Conservation (phyloP, 495 filamentous ascomycete genomes). For the Hypoxylon lienhwacheense region DNA sequence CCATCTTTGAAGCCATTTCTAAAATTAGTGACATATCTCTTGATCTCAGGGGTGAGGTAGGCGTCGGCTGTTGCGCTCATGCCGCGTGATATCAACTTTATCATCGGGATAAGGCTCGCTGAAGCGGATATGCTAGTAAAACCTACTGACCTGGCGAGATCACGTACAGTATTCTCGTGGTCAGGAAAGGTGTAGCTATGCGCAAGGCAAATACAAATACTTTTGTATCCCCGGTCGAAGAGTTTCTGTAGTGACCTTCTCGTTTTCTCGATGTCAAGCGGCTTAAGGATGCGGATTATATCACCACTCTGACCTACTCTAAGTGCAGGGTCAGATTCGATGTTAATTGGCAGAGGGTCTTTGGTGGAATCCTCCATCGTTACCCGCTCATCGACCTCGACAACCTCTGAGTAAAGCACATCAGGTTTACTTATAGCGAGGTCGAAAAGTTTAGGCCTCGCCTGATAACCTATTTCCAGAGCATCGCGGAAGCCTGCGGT, state of each 20-base stretch:
- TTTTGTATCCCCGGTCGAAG: conserved; percentile 29
- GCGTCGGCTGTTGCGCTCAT: conserved; percentile 40
- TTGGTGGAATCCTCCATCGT: conserved; percentile 53
- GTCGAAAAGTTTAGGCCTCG: conserved; percentile 79
- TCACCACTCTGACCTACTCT: conserved; percentile 24
- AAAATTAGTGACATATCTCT: conserved; percentile 38
- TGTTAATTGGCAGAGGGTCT: conserved; percentile 20
- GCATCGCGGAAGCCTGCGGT: conserved; percentile 66
- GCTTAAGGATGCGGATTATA: conserved; percentile 27
- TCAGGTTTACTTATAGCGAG: conserved; percentile 76
- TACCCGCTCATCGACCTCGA: conserved; percentile 79
- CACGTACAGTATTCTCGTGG: conserved; percentile 46
- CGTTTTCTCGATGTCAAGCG: conserved; percentile 20
- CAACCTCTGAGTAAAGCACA: conserved; percentile 71
- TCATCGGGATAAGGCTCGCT: conserved; percentile 38
- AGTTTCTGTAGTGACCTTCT: conserved; percentile 27
- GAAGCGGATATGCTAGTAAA: conserved; percentile 32
- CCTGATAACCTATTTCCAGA: conserved; percentile 85
- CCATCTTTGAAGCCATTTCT: conserved; percentile 57
- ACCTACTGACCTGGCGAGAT: conserved; percentile 48
- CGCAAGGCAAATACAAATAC: conserved; percentile 35
- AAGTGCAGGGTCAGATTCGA: conserved; percentile 19
- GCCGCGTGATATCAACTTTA: conserved; percentile 39
- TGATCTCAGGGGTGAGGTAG: conserved; percentile 39
- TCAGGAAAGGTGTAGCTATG: conserved; percentile 43